A percentile compares a stretch with the other conserved stretches of the same genome.
Evolutionary conservation across 164 flowering plant genomes (phyloP).

Genomic region (Paratinospora sagittata): DNA sequence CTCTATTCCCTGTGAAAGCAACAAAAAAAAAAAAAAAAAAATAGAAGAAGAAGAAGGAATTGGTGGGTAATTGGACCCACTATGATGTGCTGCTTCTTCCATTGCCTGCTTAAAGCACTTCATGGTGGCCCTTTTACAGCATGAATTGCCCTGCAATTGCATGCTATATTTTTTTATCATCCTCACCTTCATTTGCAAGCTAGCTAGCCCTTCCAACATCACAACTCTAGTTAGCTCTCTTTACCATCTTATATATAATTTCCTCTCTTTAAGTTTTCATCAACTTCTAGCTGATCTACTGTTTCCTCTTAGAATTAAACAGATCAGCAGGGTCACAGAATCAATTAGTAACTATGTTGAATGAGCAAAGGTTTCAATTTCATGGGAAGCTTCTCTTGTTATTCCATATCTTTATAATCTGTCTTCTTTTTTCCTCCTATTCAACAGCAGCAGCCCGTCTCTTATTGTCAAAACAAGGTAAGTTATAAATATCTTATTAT

Average conservation of each 20-base stretch:
- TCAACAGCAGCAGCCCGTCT: slow-evolving; percentile 16
- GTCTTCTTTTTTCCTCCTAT: slow-evolving; percentile 12
- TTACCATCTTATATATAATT: background rate
- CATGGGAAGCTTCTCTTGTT: slow-evolving; percentile 9
- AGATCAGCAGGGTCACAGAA: background rate
- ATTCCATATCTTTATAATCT: slow-evolving; percentile 12
- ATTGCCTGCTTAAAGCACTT: too few species aligned
- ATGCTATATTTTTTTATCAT: slow-evolving; percentile 16
- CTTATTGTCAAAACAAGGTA: slow-evolving; percentile 19
- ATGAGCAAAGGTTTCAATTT: slow-evolving; percentile 11
- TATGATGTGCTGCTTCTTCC: slow-evolving; percentile 5
- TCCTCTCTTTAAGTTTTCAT: background rate
- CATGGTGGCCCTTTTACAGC: too few species aligned
- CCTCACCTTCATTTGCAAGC: slow-evolving; percentile 2
- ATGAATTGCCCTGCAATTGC: too few species aligned
- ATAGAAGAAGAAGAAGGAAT: background rate
- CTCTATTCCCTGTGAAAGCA: too few species aligned
- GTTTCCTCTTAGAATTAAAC: slow-evolving; percentile 1
- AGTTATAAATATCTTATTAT: background rate
- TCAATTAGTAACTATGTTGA: too few species aligned
- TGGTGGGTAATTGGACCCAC: slow-evolving; percentile 17
- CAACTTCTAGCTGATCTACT: too few species aligned
- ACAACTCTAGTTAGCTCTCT: background rate
- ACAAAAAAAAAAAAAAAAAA: too few species aligned
- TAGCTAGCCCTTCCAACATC: slow-evolving; percentile 5